Conservation (phyloP, 768 basidiomycete genomes). For the Suillus plorans region DNA sequence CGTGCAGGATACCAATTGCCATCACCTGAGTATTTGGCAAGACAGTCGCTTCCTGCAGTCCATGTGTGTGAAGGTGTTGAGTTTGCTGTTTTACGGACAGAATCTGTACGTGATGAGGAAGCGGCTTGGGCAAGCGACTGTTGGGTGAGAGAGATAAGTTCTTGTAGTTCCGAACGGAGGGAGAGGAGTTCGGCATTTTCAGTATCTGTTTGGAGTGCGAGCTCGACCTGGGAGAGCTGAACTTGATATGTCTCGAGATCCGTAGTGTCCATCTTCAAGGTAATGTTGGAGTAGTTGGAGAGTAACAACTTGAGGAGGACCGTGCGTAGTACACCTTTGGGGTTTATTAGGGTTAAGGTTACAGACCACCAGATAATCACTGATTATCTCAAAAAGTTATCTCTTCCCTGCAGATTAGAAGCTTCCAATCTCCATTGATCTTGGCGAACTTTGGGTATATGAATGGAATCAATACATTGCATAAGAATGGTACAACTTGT, state of each 20-base stretch:
- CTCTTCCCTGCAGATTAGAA: neutral
- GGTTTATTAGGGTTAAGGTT: slow-evolving; percentile 6
- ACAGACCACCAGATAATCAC: neutral
- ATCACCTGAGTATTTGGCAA: slow-evolving; percentile 85
- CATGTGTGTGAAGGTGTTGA: slow-evolving; percentile 56
- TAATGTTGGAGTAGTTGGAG: neutral
- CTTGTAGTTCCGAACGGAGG: slow-evolving; percentile 73
- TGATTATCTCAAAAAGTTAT: neutral
- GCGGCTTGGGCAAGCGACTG: slow-evolving; percentile 66
- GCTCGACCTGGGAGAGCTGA: slow-evolving; percentile 85
- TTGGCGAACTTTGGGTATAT: neutral
- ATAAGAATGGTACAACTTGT: too few species aligned
- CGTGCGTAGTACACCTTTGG: neutral
- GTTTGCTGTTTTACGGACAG: slow-evolving; percentile 52
- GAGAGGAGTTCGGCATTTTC: slow-evolving; percentile 69
- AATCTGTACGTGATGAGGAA: slow-evolving; percentile 57
- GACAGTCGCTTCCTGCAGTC: slow-evolving; percentile 81
- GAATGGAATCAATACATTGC: neutral
- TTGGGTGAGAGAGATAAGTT: slow-evolving; percentile 82
- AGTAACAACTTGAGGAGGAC: too few species aligned
- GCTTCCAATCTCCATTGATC: neutral
- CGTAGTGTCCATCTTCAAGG: slow-evolving; percentile 45
- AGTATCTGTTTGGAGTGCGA: slow-evolving; percentile 74
- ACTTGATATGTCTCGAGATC: slow-evolving; percentile 91
- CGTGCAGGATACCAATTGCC: slow-evolving; percentile 87